These are phyloP conservation scores for Globisporangium sylvaticum DNA, from an alignment of 352 stramenopile species.

Conservation along the genomic window DNA sequence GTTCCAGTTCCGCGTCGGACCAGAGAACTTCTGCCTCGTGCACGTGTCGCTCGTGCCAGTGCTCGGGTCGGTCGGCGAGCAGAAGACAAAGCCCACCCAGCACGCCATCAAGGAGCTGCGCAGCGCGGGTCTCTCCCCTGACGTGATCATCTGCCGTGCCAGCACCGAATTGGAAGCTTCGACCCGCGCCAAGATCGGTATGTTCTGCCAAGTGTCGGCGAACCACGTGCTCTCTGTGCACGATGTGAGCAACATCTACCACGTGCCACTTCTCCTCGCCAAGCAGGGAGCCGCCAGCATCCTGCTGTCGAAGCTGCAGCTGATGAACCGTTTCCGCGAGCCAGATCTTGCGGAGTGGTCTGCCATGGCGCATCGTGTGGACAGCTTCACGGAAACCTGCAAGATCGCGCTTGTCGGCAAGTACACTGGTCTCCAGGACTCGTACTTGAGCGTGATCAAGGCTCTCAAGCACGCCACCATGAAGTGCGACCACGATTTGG, in stretches of 20 bases:
- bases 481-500: constrained; percentile 90
- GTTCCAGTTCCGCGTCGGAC: constrained; percentile 98
- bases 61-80: constrained; percentile 97
- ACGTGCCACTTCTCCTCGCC: constrained; percentile 96
- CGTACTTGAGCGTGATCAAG: constrained; percentile 99
- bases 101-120: constrained; percentile 98
- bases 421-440: constrained; percentile 98
- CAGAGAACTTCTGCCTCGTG: constrained; percentile 98
- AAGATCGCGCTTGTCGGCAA: constrained; percentile 99
- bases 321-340: constrained; percentile 86
- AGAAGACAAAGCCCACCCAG: constrained; percentile 99
- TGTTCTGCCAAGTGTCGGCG: constrained; percentile 97
- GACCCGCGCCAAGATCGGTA: constrained; percentile 96
- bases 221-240: constrained; percentile 97
- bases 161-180: constrained; percentile 90
- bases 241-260: constrained; percentile 99
- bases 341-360: constrained; percentile 78
- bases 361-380: constrained; percentile 92
- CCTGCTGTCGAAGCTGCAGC: constrained; percentile 91
- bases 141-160: constrained; percentile 97
- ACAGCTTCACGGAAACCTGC: constrained; percentile 89
- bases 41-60: constrained; percentile 99
- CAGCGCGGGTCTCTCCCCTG: constrained; percentile 93
- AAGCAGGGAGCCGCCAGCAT: constrained; percentile 94
- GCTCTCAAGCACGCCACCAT: constrained; percentile 93